Base-by-base conservation (phyloP, 139 green algal species). In the Pseudopediastrum boryanum region DNA sequence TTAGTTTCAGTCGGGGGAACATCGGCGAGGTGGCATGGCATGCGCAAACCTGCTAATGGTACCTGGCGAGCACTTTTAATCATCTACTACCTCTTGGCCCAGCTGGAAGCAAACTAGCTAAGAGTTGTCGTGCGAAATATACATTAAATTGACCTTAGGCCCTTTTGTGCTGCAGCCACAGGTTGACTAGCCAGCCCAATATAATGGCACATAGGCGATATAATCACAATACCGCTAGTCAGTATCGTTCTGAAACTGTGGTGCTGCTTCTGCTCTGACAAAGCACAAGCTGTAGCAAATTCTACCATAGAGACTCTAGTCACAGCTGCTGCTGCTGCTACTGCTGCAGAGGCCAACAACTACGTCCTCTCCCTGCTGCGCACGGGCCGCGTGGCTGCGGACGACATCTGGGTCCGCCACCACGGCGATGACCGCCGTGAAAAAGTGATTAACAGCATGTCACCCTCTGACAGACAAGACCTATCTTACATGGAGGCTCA, bases 261-360 rank as follows among this genome's bases (percentile, higher is more conserved):
- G 13, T n/a, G 13, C 13, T 56, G 46, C 46, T 56, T 12, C 16
- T 56, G 46, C 16, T 12, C 46, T 56, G 46, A 56, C 46, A 16
- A 56, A 12, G 16, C 12, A 56, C 46, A 16, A 16, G 46, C 46
- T 56, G 6, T 68, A 33, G 19, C 5, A 68, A 9, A 33, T 68
- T 8, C 8, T 16, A 8, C 21, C 19, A 46, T 2, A 16, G 21
- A 46, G 21, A 58, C 21, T 58, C 19, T 58, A 21, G 16, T 16
- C 48, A 16, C 58, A 31, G 19, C 1, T 70, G 62, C 62, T 70
- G 29, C 62, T 70, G 29, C 29, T 44, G 33, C 62, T 50, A 36
- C 2, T 72, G 42, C 64, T 72, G 21, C 64, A 51, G 85, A 89
- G 75, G 85, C 85, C 36, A 78, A 79, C 72, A 89, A 89, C 78